phyloP scores from a whole-genome alignment of 2,329 filamentous ascomycete species.

The Cercospora janseana region DNA sequence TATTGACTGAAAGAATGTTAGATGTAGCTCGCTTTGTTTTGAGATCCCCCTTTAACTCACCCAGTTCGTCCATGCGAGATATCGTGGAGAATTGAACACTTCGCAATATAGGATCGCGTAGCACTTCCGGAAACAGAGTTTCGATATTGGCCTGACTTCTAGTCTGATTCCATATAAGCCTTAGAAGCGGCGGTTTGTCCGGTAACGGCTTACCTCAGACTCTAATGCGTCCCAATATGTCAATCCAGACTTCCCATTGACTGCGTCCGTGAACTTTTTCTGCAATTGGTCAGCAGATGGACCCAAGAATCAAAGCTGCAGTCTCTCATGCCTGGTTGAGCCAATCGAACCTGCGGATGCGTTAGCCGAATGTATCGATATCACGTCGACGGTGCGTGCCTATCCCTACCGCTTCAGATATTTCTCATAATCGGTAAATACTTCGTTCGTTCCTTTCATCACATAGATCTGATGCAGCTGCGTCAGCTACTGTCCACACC shows the following conservation, averaged over 20 bases:
- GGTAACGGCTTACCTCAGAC: slow-evolving; percentile 36
- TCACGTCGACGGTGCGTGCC: not conserved
- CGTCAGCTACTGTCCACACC: slow-evolving; percentile 29
- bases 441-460: slow-evolving; percentile 83
- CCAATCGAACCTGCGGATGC: slow-evolving; percentile 71
- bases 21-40: not conserved
- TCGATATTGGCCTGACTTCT: slow-evolving; percentile 83
- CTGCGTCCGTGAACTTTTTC: slow-evolving; percentile 91
- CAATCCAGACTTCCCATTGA: slow-evolving; percentile 86
- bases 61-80: slow-evolving; percentile 80
- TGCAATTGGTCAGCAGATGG: slow-evolving; percentile 40
- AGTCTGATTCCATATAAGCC: slow-evolving; percentile 39
- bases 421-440: slow-evolving; percentile 84
- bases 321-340: slow-evolving; percentile 73
- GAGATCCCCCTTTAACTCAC: slow-evolving; percentile 41
- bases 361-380: slow-evolving; percentile 15
- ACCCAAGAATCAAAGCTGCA: not conserved
- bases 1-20: slow-evolving; percentile 45
- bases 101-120: slow-evolving; percentile 86
- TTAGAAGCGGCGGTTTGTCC: slow-evolving; percentile 12
- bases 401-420: slow-evolving; percentile 73
- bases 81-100: slow-evolving; percentile 88
- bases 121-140: slow-evolving; percentile 81
- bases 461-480: slow-evolving; percentile 72
- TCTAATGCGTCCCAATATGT: slow-evolving; percentile 85